Percentiles rank a stretch among this genome's conserved stretches.
phyloP scores from a whole-genome alignment of 768 basidiomycete genomes.

The Leucosporidium yakuticum region DNA sequence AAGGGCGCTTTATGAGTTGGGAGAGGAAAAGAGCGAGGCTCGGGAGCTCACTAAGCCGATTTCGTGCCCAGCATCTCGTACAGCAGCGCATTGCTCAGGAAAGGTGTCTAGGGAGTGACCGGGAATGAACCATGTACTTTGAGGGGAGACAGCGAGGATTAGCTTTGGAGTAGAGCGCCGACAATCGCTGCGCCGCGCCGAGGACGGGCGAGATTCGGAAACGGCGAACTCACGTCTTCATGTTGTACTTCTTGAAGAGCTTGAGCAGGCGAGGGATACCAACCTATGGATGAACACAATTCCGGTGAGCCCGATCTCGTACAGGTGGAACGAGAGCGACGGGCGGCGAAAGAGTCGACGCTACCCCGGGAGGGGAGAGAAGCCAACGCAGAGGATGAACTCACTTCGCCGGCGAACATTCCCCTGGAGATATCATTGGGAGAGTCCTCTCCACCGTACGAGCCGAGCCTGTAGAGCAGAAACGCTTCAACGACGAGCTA shows the following conservation, averaged over 20 bases:
- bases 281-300: constrained; percentile 42
- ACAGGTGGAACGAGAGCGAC: too few species aligned
- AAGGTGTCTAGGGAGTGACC: constrained; percentile 72
- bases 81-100: constrained; percentile 61
- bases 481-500: background rate
- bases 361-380: too few species aligned
- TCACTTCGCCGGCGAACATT: constrained; percentile 61
- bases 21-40: background rate
- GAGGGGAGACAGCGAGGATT: background rate
- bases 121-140: constrained; percentile 37
- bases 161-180: too few species aligned
- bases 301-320: too few species aligned
- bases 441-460: constrained; percentile 69
- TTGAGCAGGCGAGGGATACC: constrained; percentile 63
- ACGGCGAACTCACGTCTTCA: constrained; percentile 43
- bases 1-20: background rate
- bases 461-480: constrained; percentile 53
- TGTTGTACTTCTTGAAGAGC: constrained; percentile 64
- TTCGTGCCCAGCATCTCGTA: constrained; percentile 68
- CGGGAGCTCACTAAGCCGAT: constrained; percentile 43
- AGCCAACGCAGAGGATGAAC: too few species aligned
- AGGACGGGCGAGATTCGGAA: constrained; percentile 1
- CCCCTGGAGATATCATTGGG: constrained; percentile 66
- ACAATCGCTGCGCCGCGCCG: too few species aligned
- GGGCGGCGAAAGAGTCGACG: too few species aligned